Conservation (phyloP, 306 rosid species). For the Cucurbita ficifolia region DNA sequence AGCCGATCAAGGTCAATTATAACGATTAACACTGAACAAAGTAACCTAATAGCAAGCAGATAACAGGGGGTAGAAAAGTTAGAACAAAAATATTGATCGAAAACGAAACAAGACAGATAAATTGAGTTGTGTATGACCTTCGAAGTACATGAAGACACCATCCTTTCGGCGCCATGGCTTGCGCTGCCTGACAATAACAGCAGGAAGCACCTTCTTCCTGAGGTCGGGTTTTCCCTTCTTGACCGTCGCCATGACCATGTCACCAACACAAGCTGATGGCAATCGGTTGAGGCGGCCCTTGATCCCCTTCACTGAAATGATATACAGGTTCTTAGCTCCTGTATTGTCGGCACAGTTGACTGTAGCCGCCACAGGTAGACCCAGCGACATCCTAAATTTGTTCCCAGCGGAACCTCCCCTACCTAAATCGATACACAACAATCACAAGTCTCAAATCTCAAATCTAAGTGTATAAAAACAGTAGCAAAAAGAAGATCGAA, state of each 20-base stretch:
- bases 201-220: conserved; percentile 82
- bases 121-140: conserved; percentile 20
- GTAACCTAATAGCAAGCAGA: not conserved
- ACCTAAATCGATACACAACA: conserved; percentile 17
- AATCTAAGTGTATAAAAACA: not conserved
- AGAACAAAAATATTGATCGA: not conserved
- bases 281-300: conserved; percentile 74
- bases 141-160: conserved; percentile 88
- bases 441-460: not conserved
- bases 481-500: not conserved
- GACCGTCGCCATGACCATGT: conserved; percentile 96
- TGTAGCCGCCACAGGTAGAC: conserved; percentile 94
- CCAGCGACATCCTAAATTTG: conserved; percentile 90
- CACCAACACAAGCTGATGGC: conserved; percentile 90
- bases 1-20: not conserved
- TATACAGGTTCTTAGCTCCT: conserved; percentile 80
- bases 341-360: conserved; percentile 91
- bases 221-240: conserved; percentile 92
- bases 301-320: conserved; percentile 82
- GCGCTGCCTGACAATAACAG: conserved; percentile 84
- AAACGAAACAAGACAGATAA: not conserved
- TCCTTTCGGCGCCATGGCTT: conserved; percentile 96
- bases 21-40: not conserved
- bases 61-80: not conserved
- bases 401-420: conserved; percentile 88